These are phyloP conservation scores for Phialocephala subalpina DNA, from an alignment of 2,329 filamentous ascomycete species.

Conservation along the genomic window DNA sequence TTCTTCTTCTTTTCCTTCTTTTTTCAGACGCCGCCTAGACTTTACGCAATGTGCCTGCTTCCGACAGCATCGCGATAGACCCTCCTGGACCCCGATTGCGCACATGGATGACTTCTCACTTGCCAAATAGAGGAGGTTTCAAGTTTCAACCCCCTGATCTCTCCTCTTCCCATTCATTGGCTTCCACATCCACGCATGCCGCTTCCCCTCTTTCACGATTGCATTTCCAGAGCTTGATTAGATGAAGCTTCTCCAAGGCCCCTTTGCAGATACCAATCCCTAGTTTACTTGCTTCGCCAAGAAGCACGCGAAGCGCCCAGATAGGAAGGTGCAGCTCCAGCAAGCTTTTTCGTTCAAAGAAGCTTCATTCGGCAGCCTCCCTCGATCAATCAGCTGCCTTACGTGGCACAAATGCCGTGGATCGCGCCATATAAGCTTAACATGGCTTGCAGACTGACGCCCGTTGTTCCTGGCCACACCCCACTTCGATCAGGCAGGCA, in stretches of 20 bases:
- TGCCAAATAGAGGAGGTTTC: background rate
- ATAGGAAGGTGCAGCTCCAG: constrained; percentile 1
- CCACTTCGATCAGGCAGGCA: background rate
- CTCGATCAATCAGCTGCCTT: constrained; percentile 17
- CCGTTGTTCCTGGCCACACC: background rate
- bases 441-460: constrained; percentile 7
- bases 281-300: background rate
- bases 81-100: too few relatives aligned
- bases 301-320: background rate
- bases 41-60: too few relatives aligned
- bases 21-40: too few relatives aligned
- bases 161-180: background rate
- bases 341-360: background rate
- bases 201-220: background rate
- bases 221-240: background rate
- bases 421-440: constrained; percentile 18
- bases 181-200: background rate
- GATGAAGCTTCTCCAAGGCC: background rate
- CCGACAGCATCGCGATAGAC: too few relatives aligned
- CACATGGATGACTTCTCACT: background rate
- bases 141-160: background rate
- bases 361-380: constrained; percentile 8
- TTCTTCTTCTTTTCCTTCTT: too few relatives aligned
- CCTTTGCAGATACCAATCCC: background rate
- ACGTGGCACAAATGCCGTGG: constrained; percentile 4